Percentiles rank a stretch among this genome's conserved stretches.
phyloP scores from a whole-genome alignment of 768 basidiomycete species.

The Hydnum rufescens region DNA sequence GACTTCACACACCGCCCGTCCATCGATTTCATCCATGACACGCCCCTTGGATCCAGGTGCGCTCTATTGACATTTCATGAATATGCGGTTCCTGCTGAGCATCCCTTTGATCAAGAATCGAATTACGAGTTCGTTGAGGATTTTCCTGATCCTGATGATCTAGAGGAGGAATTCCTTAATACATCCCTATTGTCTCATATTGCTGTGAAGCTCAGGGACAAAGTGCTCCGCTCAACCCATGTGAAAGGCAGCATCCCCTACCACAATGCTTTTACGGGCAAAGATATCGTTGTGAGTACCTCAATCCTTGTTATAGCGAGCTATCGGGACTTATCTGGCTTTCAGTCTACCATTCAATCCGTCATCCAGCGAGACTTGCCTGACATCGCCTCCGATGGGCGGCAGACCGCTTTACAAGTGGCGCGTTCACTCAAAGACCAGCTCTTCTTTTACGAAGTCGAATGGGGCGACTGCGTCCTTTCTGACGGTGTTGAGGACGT shows the following conservation, averaged over 20 bases:
- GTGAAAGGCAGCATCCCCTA: slow-evolving; percentile 89
- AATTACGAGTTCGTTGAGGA: slow-evolving; percentile 2
- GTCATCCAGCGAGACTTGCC: slow-evolving; percentile 75
- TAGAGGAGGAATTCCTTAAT: slow-evolving; percentile 67
- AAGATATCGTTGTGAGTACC: slow-evolving; percentile 73
- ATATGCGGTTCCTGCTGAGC: background rate
- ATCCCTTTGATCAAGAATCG: no score
- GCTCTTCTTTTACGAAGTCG: slow-evolving; percentile 91
- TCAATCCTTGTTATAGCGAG: background rate
- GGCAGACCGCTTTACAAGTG: slow-evolving; percentile 67
- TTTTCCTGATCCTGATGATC: slow-evolving; percentile 26
- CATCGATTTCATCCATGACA: no score
- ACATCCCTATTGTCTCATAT: slow-evolving; percentile 74
- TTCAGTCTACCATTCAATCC: slow-evolving; percentile 68
- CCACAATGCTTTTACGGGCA: slow-evolving; percentile 79
- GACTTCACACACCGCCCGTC: no score
- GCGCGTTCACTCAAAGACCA: slow-evolving; percentile 82
- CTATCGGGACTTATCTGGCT: background rate
- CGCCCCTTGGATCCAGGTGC: no score
- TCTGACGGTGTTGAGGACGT: slow-evolving; percentile 85
- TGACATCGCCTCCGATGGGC: slow-evolving; percentile 51
- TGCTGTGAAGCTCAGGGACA: slow-evolving; percentile 74
- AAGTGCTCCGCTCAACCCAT: slow-evolving; percentile 69
- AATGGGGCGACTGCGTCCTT: slow-evolving; percentile 70
- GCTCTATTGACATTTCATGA: background rate